phyloP scores from a whole-genome alignment of 805 yeast species.

The Lachancea quebecensis region DNA sequence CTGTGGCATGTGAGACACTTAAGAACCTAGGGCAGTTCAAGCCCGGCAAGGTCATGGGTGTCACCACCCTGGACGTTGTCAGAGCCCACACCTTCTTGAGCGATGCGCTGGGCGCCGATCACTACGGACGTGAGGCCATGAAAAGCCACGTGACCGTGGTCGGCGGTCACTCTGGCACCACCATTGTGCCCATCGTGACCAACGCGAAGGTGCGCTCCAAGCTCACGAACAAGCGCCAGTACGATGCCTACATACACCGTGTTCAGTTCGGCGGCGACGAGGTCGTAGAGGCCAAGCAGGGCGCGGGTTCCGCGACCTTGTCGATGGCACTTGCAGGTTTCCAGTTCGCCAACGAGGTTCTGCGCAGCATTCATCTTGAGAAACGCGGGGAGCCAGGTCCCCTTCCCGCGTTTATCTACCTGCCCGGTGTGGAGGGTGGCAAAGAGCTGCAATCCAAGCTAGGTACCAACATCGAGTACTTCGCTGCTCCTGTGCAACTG shows the following conservation, averaged over 20 bases:
- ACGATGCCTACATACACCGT: constrained; percentile 62
- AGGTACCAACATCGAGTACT: constrained; percentile 37
- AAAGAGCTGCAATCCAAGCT: constrained; percentile 34
- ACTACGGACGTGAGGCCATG: constrained; percentile 32
- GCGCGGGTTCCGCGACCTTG: constrained; percentile 78
- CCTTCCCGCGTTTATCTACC: constrained; percentile 47
- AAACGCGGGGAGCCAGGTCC: constrained; percentile 22
- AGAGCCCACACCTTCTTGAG: constrained; percentile 67
- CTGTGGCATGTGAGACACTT: constrained; percentile 74
- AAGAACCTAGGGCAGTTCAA: constrained; percentile 65
- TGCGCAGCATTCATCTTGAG: constrained; percentile 33
- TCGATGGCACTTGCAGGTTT: constrained; percentile 87
- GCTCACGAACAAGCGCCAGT: constrained; percentile 40
- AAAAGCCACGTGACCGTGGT: constrained; percentile 62
- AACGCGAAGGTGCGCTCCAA: constrained; percentile 37
- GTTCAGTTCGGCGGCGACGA: constrained; percentile 87
- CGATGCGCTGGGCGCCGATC: constrained; percentile 12
- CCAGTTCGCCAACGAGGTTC: constrained; percentile 60
- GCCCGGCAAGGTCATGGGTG: constrained; percentile 76
- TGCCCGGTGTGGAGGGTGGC: constrained; percentile 49
- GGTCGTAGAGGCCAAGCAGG: constrained; percentile 78
- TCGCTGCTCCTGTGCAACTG: constrained; percentile 56
- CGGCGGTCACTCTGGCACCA: constrained; percentile 82
- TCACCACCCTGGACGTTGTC: constrained; percentile 71
- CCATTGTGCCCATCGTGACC: constrained; percentile 70